Evolutionary conservation across 164 flowering plant genomes (phyloP).

Genomic region (Dillenia suffruticosa): DNA sequence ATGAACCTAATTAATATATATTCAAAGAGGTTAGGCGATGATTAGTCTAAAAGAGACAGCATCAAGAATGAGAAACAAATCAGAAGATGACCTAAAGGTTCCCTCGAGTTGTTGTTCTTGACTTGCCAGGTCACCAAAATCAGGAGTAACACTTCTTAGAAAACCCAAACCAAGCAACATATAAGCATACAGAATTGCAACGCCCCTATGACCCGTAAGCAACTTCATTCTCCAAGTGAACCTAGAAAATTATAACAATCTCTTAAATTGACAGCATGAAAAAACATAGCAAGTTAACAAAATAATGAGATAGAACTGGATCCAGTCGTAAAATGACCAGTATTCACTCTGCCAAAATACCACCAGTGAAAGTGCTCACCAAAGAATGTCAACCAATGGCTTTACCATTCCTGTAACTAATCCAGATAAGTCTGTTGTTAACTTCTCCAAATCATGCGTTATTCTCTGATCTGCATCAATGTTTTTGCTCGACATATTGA

Average conservation of each 20-base stretch:
- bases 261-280: neutral
- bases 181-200: conserved; percentile 83
- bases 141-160: conserved; percentile 84
- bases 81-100: conserved; percentile 66
- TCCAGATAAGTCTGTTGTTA: conserved; percentile 83
- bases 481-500: conserved; percentile 64
- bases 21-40: conserved; percentile 4
- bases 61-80: conserved; percentile 12
- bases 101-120: conserved; percentile 94
- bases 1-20: conserved; percentile 56
- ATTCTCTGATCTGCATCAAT: conserved; percentile 97
- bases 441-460: conserved; percentile 88
- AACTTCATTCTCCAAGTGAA: conserved; percentile 99
- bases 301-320: neutral
- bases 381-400: conserved; percentile 92
- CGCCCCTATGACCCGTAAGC: conserved; percentile 86
- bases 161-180: conserved; percentile 96
- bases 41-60: neutral
- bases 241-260: conserved; percentile 34
- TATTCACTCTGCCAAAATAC: neutral
- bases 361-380: conserved; percentile 44
- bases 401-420: conserved; percentile 97
- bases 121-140: conserved; percentile 87
- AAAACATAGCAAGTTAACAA: conserved; percentile 1
- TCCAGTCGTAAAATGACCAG: neutral